Percentiles rank a stretch among this genome's conserved stretches.
Conservation (phyloP, 2,329 filamentous ascomycete genomes). For the Neofusicoccum umdonicola region DNA sequence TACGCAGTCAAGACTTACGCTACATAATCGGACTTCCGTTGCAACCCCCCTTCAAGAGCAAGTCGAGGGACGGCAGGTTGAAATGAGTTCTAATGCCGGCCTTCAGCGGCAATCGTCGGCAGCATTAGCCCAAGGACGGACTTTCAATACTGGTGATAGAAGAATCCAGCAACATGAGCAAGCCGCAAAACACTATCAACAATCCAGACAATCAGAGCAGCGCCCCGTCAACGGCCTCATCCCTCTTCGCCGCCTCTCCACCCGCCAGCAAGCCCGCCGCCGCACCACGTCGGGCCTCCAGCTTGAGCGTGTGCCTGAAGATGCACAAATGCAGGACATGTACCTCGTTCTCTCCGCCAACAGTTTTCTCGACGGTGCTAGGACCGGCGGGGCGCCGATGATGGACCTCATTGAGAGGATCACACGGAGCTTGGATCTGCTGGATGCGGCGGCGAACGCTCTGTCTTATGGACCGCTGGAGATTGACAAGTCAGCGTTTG, state of each 20-base stretch:
- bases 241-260: conserved; percentile 6
- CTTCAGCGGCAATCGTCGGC: not conserved
- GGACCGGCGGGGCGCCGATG: not conserved
- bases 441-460: not conserved
- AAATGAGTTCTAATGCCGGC: not conserved
- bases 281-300: conserved; percentile 35
- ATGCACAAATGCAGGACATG: conserved; percentile 27
- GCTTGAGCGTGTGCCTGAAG: conserved; percentile 37
- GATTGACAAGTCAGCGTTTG: not conserved
- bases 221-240: not conserved
- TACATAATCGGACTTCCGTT: not conserved
- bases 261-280: conserved; percentile 22
- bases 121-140: too few species aligned
- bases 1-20: not conserved
- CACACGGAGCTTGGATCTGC: not conserved
- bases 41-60: not conserved
- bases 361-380: not conserved
- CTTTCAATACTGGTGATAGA: too few species aligned
- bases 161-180: not conserved
- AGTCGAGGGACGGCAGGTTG: not conserved
- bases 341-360: not conserved
- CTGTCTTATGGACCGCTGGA: not conserved
- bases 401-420: not conserved
- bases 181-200: not conserved
- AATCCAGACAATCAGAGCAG: not conserved